Evolutionary conservation across 352 stramenopile genomes (phyloP).

Genomic region (Aphanomyces invadans): DNA sequence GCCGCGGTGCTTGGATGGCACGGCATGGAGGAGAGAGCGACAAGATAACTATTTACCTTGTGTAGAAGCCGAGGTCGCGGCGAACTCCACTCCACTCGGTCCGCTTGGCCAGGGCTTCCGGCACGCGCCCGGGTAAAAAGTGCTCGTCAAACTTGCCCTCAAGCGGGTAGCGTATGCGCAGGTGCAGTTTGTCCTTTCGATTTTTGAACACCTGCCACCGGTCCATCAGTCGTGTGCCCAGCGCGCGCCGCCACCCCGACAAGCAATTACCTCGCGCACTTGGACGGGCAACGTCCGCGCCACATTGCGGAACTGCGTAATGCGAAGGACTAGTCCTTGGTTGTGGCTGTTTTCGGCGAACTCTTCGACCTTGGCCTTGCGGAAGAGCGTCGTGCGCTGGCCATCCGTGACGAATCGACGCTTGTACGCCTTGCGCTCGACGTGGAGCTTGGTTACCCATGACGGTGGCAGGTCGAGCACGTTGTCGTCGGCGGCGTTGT

Average conservation of each 20-base stretch:
- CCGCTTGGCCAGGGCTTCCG: slow-evolving; percentile 65
- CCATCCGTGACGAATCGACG: slow-evolving; percentile 80
- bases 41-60: no score
- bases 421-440: slow-evolving; percentile 69
- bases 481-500: slow-evolving; percentile 51
- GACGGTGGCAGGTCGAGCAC: slow-evolving; percentile 78
- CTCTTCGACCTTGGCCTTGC: slow-evolving; percentile 87
- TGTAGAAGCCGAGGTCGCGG: slow-evolving; percentile 88
- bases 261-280: slow-evolving; percentile 59
- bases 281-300: slow-evolving; percentile 74
- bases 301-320: slow-evolving; percentile 80
- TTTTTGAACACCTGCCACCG: slow-evolving; percentile 70
- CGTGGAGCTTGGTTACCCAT: slow-evolving; percentile 70
- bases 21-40: no score
- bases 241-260: no score
- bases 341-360: slow-evolving; percentile 86
- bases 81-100: slow-evolving; percentile 83
- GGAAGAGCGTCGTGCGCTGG: slow-evolving; percentile 84
- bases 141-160: slow-evolving; percentile 82
- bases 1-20: no score
- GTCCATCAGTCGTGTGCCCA: no score
- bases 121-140: slow-evolving; percentile 60
- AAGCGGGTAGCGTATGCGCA: slow-evolving; percentile 65
- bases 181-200: slow-evolving; percentile 84
- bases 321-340: slow-evolving; percentile 76